Percentiles rank a stretch among this genome's conserved stretches.
Evolutionary conservation across 2,329 filamentous ascomycete genomes (phyloP).

Genomic region (Colletotrichum sp.): DNA sequence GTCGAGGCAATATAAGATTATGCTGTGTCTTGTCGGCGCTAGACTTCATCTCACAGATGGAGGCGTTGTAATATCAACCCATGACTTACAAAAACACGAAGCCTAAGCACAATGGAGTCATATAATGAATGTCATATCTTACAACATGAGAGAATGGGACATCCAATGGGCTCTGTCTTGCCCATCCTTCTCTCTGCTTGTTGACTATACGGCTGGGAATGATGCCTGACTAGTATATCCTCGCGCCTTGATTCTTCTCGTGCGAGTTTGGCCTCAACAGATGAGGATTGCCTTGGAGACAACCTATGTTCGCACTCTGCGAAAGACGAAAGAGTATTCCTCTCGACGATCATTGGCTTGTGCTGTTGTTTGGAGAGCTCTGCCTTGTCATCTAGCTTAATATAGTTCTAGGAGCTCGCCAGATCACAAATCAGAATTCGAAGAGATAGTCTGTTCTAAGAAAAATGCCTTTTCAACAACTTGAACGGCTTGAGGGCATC

Average conservation of each 20-base stretch:
- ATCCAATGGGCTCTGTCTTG: neutral
- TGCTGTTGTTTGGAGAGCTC: neutral
- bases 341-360: too few relatives aligned
- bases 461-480: neutral
- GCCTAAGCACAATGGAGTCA: neutral
- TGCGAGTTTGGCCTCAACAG: neutral
- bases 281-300: too few relatives aligned
- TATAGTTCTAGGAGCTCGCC: accelerated
- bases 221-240: neutral
- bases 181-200: accelerated
- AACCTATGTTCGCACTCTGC: too few relatives aligned
- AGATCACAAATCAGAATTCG: too few relatives aligned
- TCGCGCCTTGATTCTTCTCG: neutral
- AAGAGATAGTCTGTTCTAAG: too few relatives aligned
- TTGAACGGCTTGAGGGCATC: neutral
- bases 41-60: neutral
- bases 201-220: neutral
- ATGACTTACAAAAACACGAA: neutral
- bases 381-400: neutral
- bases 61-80: too few relatives aligned
- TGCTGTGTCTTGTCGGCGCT: accelerated
- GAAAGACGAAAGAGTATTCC: too few relatives aligned
- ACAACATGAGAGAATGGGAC: accelerated
- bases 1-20: neutral
- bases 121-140: accelerated